Conservation (phyloP, 192 early-diverging fungal species). For the Podochytrium sp. region DNA sequence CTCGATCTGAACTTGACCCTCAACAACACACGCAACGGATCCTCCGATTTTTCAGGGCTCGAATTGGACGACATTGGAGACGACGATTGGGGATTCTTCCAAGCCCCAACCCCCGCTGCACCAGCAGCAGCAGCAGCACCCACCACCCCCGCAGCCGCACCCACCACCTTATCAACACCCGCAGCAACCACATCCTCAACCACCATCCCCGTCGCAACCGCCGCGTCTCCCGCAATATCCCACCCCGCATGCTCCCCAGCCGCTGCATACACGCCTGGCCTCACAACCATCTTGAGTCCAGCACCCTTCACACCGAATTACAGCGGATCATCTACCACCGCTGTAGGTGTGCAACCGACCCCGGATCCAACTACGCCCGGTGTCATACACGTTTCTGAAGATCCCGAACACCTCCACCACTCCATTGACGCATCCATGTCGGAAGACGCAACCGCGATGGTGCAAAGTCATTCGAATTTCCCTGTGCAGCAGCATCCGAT, state of each 20-base stretch:
- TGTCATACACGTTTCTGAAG: neutral
- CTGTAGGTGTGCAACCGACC: conserved; percentile 10
- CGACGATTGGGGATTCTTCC: conserved; percentile 22
- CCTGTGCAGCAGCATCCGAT: too few relatives aligned
- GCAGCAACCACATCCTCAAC: neutral
- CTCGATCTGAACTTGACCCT: neutral
- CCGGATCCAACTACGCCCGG: conserved; percentile 19
- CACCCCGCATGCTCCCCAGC: conserved; percentile 25
- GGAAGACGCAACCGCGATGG: too few relatives aligned
- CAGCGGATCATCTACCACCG: neutral
- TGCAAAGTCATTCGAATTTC: too few relatives aligned
- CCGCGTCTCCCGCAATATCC: conserved; percentile 19
- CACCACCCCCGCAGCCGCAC: neutral
- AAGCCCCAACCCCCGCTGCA: neutral
- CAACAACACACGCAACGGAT: neutral
- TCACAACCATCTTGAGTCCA: neutral
- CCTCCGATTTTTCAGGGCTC: conserved; percentile 4
- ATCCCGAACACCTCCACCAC: neutral
- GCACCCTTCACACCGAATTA: conserved; percentile 15
- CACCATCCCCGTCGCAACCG: neutral
- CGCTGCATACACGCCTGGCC: neutral
- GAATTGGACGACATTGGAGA: conserved; percentile 25
- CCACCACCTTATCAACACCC: neutral
- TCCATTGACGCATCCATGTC: too few relatives aligned
- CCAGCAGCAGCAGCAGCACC: neutral